Percentiles rank a stretch among this genome's conserved stretches.
These are phyloP conservation scores for Monosporascus sp. DNA, from an alignment of 2,329 filamentous ascomycete species.

Conservation along the genomic window DNA sequence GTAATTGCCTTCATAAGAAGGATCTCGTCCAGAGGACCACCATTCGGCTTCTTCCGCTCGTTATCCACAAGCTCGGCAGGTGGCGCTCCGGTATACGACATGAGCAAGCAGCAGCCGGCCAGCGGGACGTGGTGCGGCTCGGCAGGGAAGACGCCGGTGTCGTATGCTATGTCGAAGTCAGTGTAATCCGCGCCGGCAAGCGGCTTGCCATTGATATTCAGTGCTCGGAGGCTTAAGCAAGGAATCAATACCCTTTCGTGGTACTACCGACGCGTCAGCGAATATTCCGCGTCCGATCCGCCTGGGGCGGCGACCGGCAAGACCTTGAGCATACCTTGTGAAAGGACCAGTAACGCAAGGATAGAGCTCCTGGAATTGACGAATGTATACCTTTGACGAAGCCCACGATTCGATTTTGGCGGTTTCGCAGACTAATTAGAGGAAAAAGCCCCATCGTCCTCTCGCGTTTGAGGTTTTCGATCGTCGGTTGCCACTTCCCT, in stretches of 20 bases:
- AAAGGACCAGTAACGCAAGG: not conserved
- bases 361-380: not conserved
- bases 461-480: too few species aligned
- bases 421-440: not conserved
- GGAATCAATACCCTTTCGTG: too few species aligned
- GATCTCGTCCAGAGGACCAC: slow-evolving; percentile 18
- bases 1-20: slow-evolving; percentile 6
- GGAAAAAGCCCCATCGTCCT: not conserved
- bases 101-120: slow-evolving; percentile 19
- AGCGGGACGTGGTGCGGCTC: slow-evolving; percentile 19
- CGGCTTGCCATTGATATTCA: slow-evolving; percentile 18
- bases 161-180: slow-evolving; percentile 26
- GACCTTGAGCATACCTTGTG: not conserved
- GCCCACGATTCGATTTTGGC: not conserved
- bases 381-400: not conserved
- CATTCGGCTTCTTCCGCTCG: slow-evolving; percentile 21
- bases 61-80: slow-evolving; percentile 24
- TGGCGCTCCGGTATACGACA: slow-evolving; percentile 21
- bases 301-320: too few species aligned
- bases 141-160: slow-evolving; percentile 17
- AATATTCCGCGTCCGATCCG: too few species aligned
- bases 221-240: not conserved
- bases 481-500: too few species aligned
- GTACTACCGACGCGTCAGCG: too few species aligned
- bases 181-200: slow-evolving; percentile 18